These are phyloP conservation scores for Wallacemonas sp. DNA, from an alignment of 208 protist genomes.

Conservation along the genomic window DNA sequence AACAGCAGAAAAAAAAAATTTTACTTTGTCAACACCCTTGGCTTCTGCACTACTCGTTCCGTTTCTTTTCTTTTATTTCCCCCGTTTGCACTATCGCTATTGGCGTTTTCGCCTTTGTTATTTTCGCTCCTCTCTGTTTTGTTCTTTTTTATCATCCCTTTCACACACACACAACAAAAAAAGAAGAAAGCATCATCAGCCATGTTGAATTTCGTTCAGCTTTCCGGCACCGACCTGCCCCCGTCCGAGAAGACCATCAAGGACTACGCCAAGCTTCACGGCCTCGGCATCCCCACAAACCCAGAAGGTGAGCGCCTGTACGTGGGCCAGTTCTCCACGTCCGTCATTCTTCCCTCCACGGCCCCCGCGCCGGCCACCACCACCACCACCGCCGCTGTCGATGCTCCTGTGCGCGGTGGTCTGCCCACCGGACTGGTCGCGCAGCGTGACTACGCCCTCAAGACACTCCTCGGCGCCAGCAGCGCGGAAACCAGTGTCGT, in stretches of 20 bases:
- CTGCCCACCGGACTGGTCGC: background rate
- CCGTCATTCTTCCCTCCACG: background rate
- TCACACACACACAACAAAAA: conserved; percentile 1
- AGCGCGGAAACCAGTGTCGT: conserved; percentile 12
- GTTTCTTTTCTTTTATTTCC: background rate
- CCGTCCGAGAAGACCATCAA: conserved; percentile 14
- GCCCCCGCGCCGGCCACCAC: background rate
- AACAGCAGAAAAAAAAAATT: conserved; percentile 20
- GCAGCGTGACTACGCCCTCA: conserved; percentile 11
- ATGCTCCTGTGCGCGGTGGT: background rate
- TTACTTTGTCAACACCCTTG: conserved; percentile 2
- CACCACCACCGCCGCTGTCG: background rate
- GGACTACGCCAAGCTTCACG: conserved; percentile 17
- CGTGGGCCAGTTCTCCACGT: conserved; percentile 8
- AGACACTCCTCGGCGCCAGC: conserved; percentile 11
- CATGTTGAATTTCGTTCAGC: conserved; percentile 13
- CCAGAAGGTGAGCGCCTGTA: conserved; percentile 5
- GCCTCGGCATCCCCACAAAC: background rate
- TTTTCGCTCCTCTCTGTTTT: conserved; percentile 21
- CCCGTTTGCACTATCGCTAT: too few relatives aligned
- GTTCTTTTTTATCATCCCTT: conserved; percentile 10
- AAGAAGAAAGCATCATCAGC: conserved; percentile 13
- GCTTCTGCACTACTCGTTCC: background rate
- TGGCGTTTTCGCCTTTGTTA: too few relatives aligned
- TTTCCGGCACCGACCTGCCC: conserved; percentile 7